Base-by-base conservation (phyloP, 148 eudicot genomes). In the Rhododendron griersonianum region DNA sequence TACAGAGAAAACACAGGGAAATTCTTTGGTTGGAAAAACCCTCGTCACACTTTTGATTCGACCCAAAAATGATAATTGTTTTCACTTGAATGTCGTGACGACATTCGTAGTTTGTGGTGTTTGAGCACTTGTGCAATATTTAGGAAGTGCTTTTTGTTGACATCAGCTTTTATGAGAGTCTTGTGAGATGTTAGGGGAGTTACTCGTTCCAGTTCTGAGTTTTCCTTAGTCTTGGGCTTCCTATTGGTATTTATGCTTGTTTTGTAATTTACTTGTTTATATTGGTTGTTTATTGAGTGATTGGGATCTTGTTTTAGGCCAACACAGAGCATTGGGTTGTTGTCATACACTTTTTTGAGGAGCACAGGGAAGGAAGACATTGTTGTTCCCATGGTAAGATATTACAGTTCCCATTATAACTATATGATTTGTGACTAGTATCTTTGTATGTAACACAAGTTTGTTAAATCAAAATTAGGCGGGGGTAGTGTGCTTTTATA, bases 281-380 rank as follows among this genome's bases (percentile, higher is more conserved):
- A 10, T 18, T 1, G 10, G 73, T 53, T 55, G 19, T 69, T 41
- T 25, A 55, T 51, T 55, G 33, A 69, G 41, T 67, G 9, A 25
- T 37, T 73, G 30, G 30, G 5, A 28, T 83, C 6, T 85, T 89
- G n/a, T 65, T 83, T 80, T 78, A 92, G 94, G 82, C 33, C 91
- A 2, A 91, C 93, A 53, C 99, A 94, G 85, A 94, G 96, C 88
- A 92, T 97, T 87, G 99, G 99, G 47, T 87, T 97, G 92, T 85
- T 97, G 86, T 95, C 99, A 19, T 97, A 94, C 89, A 94, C 98
- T 48, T 97, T 97, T 89, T 91, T 97, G 93, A 91, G 90, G 89
- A 88, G 92, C 88, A 97, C 99, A 23, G 95, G 95, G 83, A 97
- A 95, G 89, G 98, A 95, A 92, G 99, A 97, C 88, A 97, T 95